These are phyloP conservation scores for Chiua sp. DNA, from an alignment of 1,284 basidiomycete species.

Conservation along the genomic window DNA sequence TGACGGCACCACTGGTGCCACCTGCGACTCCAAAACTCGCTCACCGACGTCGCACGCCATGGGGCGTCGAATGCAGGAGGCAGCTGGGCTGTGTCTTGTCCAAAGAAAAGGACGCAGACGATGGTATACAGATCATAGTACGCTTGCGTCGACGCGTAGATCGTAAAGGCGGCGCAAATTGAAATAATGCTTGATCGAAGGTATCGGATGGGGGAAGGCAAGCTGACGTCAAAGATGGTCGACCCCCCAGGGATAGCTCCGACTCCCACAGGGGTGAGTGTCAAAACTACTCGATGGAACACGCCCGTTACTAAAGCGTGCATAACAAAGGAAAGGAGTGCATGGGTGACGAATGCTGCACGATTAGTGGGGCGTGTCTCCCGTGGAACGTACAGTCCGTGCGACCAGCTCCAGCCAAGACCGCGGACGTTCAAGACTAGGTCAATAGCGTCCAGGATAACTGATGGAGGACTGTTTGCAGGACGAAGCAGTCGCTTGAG, in stretches of 20 bases:
- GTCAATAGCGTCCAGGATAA: conserved; percentile 50
- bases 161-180: conserved; percentile 42
- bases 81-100: conserved; percentile 40
- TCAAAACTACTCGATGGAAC: too few relatives aligned
- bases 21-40: conserved; percentile 47
- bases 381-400: conserved; percentile 45
- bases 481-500: conserved; percentile 6
- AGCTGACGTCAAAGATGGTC: conserved; percentile 44
- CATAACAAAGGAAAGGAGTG: not conserved
- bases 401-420: conserved; percentile 49
- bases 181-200: conserved; percentile 49
- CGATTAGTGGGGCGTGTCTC: conserved; percentile 45
- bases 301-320: not conserved
- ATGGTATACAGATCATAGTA: conserved; percentile 37
- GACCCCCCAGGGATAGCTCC: too few relatives aligned
- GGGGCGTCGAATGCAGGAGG: conserved; percentile 45
- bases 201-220: conserved; percentile 47
- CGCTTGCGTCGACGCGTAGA: conserved; percentile 38
- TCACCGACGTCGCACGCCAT: conserved; percentile 43
- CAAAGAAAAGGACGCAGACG: conserved; percentile 43
- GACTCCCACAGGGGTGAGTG: too few relatives aligned
- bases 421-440: conserved; percentile 55
- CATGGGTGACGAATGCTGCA: conserved; percentile 30
- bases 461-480: conserved; percentile 7
- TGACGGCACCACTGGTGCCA: conserved; percentile 44